A percentile compares a stretch with the other conserved stretches of the same genome.
phyloP scores from a whole-genome alignment of 495 filamentous ascomycete genomes.

The Xylaria intraflava region DNA sequence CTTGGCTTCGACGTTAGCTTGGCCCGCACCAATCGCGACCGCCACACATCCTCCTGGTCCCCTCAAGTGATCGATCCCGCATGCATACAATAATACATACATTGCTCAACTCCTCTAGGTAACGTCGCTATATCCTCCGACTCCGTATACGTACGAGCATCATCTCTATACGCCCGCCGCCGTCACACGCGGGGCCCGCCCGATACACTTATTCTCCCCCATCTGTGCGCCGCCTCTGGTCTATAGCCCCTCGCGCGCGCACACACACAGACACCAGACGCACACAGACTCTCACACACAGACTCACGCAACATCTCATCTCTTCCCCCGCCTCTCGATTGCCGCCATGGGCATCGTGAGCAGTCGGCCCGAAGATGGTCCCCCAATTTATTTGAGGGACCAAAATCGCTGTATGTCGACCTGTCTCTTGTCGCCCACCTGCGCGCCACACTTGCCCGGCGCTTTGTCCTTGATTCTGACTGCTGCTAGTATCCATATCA shows the following conservation, averaged over 20 bases:
- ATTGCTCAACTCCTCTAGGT: constrained; percentile 9
- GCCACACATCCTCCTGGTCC: constrained; percentile 8
- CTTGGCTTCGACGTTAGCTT: constrained; percentile 9
- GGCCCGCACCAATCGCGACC: constrained; percentile 11
- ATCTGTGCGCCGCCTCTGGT: background rate
- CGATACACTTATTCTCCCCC: background rate
- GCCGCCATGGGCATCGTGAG: constrained; percentile 82
- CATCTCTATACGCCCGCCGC: background rate
- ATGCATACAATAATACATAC: constrained; percentile 14
- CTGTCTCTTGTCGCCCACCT: background rate
- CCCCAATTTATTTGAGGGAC: constrained; percentile 77
- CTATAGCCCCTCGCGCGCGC: background rate
- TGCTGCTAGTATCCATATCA: constrained; percentile 68
- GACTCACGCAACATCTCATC: background rate
- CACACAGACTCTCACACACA: background rate
- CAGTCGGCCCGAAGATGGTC: constrained; percentile 83
- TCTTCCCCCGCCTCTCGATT: background rate
- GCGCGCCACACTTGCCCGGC: constrained; percentile 5
- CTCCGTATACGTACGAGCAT: background rate
- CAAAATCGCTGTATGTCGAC: constrained; percentile 68
- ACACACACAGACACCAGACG: background rate
- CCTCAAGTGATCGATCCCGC: constrained; percentile 11
- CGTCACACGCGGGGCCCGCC: background rate
- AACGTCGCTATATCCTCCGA: background rate
- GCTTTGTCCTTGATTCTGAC: constrained; percentile 14